Base-by-base conservation (phyloP, 306 rosid species). In the Sesbania bispinosa region DNA sequence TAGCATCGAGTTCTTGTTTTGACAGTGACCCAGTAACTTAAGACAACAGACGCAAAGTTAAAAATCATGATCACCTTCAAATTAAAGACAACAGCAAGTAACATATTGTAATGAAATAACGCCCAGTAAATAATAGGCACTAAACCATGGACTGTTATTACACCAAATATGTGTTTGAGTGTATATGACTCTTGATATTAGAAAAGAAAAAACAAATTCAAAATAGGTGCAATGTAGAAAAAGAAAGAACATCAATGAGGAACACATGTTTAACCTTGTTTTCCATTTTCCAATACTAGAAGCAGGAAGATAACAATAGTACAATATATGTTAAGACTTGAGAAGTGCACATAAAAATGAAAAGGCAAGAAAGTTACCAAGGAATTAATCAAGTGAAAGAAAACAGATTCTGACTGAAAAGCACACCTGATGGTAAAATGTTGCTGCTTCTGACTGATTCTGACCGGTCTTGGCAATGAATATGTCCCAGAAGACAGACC, bases 401-500 rank as follows among this genome's bases (percentile, higher is more conserved):
- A 51, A 51, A 15, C 9, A 2, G 32, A 60, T 32, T 32, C 1
- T 5, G 30, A 27, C 4, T 27, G 30, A 27, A 39, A 53, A 47
- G 80, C 5, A 57, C 62, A 92, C 98, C 93, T 83, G 81, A 15
- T 38, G 70, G 81, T 80, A 88, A 74, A 85, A 83, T 55, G 80
- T 52, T 30, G 96, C 96, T 68, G 85, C 69, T 73, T 88, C 96
- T 8, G 93, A 80, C 75, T 81, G 88, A 67, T 85, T 82, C 51
- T 67, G 81, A 66, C 81, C 80, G n/a, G 80, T 67, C 82, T 83
- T 82, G 20, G 89, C 76, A 54, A 87, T 85, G 48, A 79, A 87
- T 43, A 87, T 66, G 66, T 90, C 92, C 95, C 96, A 88, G 63
- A 86, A 92, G 65, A 92, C 91, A 58, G 96, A 82, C 98, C 96